These are phyloP conservation scores for Chlamydomonas sphaeroides DNA, from an alignment of 139 green algal genomes.

Conservation along the genomic window DNA sequence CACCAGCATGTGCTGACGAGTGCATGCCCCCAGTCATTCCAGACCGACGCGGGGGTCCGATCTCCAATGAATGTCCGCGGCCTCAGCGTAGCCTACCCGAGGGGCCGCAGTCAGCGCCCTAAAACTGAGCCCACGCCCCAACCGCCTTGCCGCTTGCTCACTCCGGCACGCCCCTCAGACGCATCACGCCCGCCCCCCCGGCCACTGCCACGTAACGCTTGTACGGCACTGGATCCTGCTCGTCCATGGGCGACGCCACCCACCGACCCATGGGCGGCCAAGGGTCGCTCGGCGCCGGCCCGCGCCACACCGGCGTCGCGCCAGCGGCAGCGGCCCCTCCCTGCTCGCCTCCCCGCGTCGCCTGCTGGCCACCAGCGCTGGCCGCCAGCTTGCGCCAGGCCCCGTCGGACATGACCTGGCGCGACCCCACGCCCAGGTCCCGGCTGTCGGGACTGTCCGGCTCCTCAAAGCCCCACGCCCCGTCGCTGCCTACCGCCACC, in stretches of 20 bases:
- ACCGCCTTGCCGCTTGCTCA: too few species aligned
- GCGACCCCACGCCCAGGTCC: too few species aligned
- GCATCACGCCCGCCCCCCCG: not conserved
- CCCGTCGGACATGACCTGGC: not conserved
- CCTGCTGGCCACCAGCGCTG: not conserved
- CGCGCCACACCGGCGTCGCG: not conserved
- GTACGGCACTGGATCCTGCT: conserved; percentile 5
- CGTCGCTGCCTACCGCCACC: not conserved
- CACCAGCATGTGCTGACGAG: too few species aligned
- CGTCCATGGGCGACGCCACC: conserved; percentile 1
- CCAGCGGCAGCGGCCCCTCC: not conserved
- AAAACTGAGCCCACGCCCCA: too few species aligned
- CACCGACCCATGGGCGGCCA: conserved; percentile 21
- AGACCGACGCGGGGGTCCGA: too few species aligned
- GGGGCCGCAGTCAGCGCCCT: too few species aligned
- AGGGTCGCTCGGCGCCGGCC: not conserved
- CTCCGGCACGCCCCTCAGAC: too few species aligned
- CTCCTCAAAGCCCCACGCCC: not conserved
- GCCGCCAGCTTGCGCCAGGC: not conserved
- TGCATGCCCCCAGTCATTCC: too few species aligned
- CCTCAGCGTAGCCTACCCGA: too few species aligned
- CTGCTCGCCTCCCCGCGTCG: not conserved
- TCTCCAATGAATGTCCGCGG: too few species aligned
- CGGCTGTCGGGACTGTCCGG: too few species aligned
- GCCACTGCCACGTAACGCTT: conserved; percentile 13